A percentile compares a stretch with the other conserved stretches of the same genome.
phyloP scores from a whole-genome alignment of 345 rosid species.

The Melaleuca alternifolia region DNA sequence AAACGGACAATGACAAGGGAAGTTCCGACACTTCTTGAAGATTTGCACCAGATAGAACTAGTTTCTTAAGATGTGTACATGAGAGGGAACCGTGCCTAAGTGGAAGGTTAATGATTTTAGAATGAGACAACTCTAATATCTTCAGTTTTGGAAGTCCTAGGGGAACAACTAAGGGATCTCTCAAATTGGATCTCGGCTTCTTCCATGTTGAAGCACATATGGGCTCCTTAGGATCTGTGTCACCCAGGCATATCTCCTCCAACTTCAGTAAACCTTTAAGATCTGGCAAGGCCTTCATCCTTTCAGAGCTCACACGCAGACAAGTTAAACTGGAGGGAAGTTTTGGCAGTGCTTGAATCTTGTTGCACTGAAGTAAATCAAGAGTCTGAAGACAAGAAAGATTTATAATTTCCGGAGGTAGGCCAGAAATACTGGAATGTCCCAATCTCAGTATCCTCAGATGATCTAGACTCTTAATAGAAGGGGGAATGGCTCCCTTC shows the following conservation, averaged over 20 bases:
- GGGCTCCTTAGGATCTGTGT: background rate
- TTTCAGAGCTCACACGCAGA: background rate
- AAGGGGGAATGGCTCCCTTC: no score
- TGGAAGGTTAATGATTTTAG: background rate
- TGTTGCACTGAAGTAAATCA: background rate
- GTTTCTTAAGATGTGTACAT: background rate
- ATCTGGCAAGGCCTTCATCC: background rate
- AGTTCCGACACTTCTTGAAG: background rate
- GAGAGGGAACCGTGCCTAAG: background rate
- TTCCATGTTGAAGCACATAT: accelerated
- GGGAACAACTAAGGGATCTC: background rate
- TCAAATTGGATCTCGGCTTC: background rate
- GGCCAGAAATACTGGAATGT: no score
- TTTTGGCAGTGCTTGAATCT: background rate
- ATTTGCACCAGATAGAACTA: background rate
- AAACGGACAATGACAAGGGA: background rate
- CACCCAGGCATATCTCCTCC: background rate
- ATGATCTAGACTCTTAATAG: no score
- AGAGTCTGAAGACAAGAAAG: background rate
- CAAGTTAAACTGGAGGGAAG: background rate
- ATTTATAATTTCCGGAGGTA: background rate
- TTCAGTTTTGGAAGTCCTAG: background rate
- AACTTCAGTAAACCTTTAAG: background rate
- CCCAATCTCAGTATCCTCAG: no score
- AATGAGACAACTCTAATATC: background rate